Evolutionary conservation across 2,329 filamentous ascomycete genomes (phyloP).

Genomic region (Colletotrichum graminicola): DNA sequence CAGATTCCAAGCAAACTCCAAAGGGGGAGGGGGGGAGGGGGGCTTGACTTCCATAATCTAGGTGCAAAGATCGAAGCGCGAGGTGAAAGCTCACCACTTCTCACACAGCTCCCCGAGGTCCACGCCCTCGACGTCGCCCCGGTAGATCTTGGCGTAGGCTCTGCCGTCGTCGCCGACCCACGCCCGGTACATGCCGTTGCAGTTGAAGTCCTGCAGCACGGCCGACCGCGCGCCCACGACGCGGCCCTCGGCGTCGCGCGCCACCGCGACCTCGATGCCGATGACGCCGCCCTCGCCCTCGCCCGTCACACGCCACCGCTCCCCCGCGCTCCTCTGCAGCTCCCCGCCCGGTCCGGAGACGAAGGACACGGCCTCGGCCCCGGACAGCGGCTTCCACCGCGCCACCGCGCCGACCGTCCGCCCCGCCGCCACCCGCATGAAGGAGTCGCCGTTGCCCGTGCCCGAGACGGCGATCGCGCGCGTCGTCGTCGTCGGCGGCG

Average conservation of each 20-base stretch:
- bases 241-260: conserved; percentile 57
- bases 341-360: conserved; percentile 80
- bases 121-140: conserved; percentile 43
- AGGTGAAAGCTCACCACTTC: conserved; percentile 19
- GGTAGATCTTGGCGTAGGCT: conserved; percentile 70
- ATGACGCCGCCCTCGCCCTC: conserved; percentile 91
- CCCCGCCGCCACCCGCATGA: conserved; percentile 78
- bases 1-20: background rate
- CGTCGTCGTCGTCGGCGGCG: conserved; percentile 48
- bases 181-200: conserved; percentile 87
- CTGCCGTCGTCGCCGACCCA: conserved; percentile 75
- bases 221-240: conserved; percentile 58
- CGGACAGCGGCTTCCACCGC: conserved; percentile 67
- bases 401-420: conserved; percentile 81
- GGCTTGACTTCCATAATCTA: too few species aligned
- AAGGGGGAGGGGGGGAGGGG: background rate
- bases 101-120: conserved; percentile 23
- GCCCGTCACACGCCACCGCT: conserved; percentile 78
- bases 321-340: conserved; percentile 78
- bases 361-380: conserved; percentile 70
- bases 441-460: conserved; percentile 91
- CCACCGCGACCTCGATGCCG: conserved; percentile 74
- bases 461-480: conserved; percentile 75
- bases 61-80: background rate
- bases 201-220: conserved; percentile 85